phyloP scores from a whole-genome alignment of 192 early-diverging fungal genomes.

The Spizellomyces punctatus region DNA sequence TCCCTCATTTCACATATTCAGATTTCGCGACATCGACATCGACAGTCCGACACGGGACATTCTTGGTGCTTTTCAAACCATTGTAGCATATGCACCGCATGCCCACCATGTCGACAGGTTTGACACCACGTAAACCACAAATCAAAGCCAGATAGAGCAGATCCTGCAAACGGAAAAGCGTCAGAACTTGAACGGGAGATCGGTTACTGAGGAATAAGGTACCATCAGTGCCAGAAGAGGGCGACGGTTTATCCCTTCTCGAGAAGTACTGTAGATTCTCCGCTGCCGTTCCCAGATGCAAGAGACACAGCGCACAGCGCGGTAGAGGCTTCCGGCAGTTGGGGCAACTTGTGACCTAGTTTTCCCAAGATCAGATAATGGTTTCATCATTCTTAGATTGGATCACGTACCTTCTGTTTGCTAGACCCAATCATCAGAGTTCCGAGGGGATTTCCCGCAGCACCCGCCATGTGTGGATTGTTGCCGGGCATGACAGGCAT shows the following conservation, averaged over 20 bases:
- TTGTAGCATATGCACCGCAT: slow-evolving; percentile 82
- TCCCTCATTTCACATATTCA: not conserved
- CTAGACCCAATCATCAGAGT: slow-evolving; percentile 12
- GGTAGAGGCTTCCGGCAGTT: slow-evolving; percentile 39
- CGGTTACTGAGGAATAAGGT: not conserved
- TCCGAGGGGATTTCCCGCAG: not conserved
- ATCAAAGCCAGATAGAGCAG: slow-evolving; percentile 47
- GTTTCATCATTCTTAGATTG: too few species aligned
- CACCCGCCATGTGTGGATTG: not conserved
- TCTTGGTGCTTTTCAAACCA: slow-evolving; percentile 87
- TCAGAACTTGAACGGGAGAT: too few species aligned
- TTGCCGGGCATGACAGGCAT: not conserved
- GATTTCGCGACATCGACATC: slow-evolving; percentile 61
- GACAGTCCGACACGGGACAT: slow-evolving; percentile 94
- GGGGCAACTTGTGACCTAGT: slow-evolving; percentile 53
- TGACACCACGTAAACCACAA: slow-evolving; percentile 99
- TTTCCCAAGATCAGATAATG: not conserved
- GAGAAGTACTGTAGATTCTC: slow-evolving; percentile 53
- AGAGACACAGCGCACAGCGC: slow-evolving; percentile 38
- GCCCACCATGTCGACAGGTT: slow-evolving; percentile 95
- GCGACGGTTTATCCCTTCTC: slow-evolving; percentile 25
- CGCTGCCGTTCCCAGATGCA: slow-evolving; percentile 60
- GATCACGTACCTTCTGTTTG: slow-evolving; percentile 19
- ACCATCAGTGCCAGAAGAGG: slow-evolving; percentile 14
- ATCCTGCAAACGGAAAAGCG: not conserved